Base-by-base conservation (phyloP, 1,284 basidiomycete species). In the Mixia osmundae region DNA sequence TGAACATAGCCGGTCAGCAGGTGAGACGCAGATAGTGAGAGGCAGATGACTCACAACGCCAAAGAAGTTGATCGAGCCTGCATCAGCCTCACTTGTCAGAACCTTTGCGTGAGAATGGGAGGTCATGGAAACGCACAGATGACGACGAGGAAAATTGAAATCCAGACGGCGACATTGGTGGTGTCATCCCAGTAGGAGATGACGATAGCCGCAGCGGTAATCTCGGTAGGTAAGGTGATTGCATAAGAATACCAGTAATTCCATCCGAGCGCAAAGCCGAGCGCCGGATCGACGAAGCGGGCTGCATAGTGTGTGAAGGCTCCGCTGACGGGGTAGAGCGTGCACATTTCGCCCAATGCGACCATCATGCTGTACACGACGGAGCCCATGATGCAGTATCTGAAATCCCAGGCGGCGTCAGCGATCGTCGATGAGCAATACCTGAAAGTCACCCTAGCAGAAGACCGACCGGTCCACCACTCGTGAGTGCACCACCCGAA, bases 231-330 rank as follows among this genome's bases (percentile, higher is more conserved):
- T 24, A 20, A n/a, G 11, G 19, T 22, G 4, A 30, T 27, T 32
- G 14, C 33, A 25, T 33, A 37, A 35, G 34, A 33, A 20, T 32
- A 52, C 35, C 51, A 53, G 52, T 77, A 78, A 49, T 76, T 72
- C 72, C 73, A 80, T 8, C 40, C 76, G 76, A 68, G 76, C 37
- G 76, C 67, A 49, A 80, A 80, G 1, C 72, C 72, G 41, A 82
- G 63, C 2, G 77, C 72, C 4, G 72, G 71, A 50, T 78, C 70
- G 19, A 80, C 71, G 51, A 79, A 79, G 28, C 75, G 71, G 44
- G 69, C 69, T 3, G 78, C 74, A 26, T 82, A 61, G 34, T 67
- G 72, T 53, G 83, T 75, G 53, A 80, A 78, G 4, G 78, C 70
- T 42, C 70, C 73, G 33, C 62, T 44, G 42, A 56, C 43, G n/a